Conservation (phyloP, 805 yeast genomes). For the Priceomyces melissophilus region DNA sequence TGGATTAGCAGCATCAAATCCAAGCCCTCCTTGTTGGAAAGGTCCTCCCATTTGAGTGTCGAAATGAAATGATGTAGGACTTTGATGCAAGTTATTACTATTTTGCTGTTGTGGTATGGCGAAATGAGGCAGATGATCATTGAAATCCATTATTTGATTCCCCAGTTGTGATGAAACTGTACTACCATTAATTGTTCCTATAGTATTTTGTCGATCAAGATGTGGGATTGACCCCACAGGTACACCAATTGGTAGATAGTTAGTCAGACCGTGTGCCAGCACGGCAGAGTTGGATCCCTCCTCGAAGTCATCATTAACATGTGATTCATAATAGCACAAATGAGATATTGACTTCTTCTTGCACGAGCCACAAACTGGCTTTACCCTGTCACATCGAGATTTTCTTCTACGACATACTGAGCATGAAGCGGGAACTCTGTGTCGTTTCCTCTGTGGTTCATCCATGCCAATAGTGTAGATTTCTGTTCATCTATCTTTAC, state of each 20-base stretch:
- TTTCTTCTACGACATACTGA: conserved; percentile 43
- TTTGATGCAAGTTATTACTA: neutral
- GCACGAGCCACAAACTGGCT: conserved; percentile 43
- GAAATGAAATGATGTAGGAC: neutral
- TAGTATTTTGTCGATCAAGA: no score
- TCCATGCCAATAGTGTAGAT: conserved; percentile 16
- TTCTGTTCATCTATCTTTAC: neutral
- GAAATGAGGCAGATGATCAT: neutral
- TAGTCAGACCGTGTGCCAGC: no score
- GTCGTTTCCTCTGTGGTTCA: conserved; percentile 27
- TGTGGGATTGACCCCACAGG: no score
- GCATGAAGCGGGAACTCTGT: conserved; percentile 41
- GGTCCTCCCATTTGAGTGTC: neutral
- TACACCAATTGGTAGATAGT: neutral
- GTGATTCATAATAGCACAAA: conserved; percentile 35
- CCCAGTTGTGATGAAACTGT: neutral
- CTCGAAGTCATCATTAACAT: conserved; percentile 4
- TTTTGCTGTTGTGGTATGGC: neutral
- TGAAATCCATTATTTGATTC: neutral
- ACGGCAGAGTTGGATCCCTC: no score
- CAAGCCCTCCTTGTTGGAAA: neutral
- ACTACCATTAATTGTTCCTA: no score
- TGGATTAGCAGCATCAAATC: neutral
- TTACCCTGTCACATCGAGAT: conserved; percentile 39
- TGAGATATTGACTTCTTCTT: conserved; percentile 42